A percentile compares a stretch with the other conserved stretches of the same genome.
Evolutionary conservation across 192 early-diverging fungal species (phyloP).

Genomic region (Coemansia sp.): DNA sequence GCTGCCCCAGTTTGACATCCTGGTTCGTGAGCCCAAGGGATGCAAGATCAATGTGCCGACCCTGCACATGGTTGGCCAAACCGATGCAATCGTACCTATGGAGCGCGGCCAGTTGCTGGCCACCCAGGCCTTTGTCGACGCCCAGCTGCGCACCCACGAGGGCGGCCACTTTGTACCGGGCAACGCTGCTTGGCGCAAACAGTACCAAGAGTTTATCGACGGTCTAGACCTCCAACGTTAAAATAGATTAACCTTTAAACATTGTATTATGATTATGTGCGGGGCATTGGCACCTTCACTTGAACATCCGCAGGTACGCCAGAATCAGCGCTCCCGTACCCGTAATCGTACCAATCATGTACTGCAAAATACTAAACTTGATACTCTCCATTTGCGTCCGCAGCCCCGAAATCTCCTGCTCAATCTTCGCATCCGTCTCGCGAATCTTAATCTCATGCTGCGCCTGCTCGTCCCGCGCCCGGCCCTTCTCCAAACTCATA

Average conservation of each 20-base stretch:
- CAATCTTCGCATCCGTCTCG: constrained; percentile 84
- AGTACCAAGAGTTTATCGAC: constrained; percentile 29
- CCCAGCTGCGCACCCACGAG: constrained; percentile 11
- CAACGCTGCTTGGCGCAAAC: constrained; percentile 27
- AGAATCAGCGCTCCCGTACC: constrained; percentile 79
- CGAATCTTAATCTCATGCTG: constrained; percentile 81
- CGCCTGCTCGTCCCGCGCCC: constrained; percentile 82
- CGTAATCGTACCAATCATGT: constrained; percentile 83
- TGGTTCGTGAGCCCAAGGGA: not conserved
- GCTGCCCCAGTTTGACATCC: constrained; percentile 14
- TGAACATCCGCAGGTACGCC: constrained; percentile 56
- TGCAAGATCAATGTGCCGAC: not conserved
- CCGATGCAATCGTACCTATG: constrained; percentile 25
- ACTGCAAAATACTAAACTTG: constrained; percentile 78
- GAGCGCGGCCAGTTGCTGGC: constrained; percentile 33
- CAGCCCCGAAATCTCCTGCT: constrained; percentile 79
- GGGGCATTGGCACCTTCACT: constrained; percentile 66
- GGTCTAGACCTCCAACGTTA: not conserved
- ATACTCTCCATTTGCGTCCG: constrained; percentile 87
- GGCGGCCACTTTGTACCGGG: constrained; percentile 42
- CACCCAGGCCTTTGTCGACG: constrained; percentile 10
- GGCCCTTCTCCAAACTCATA: constrained; percentile 83
- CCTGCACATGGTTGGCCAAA: constrained; percentile 26
- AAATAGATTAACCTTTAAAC: too few relatives aligned
- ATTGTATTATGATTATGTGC: too few relatives aligned